A percentile compares a stretch with the other conserved stretches of the same genome.
Evolutionary conservation across 352 stramenopile species (phyloP).

Genomic region (Phytophthora tentaculata): DNA sequence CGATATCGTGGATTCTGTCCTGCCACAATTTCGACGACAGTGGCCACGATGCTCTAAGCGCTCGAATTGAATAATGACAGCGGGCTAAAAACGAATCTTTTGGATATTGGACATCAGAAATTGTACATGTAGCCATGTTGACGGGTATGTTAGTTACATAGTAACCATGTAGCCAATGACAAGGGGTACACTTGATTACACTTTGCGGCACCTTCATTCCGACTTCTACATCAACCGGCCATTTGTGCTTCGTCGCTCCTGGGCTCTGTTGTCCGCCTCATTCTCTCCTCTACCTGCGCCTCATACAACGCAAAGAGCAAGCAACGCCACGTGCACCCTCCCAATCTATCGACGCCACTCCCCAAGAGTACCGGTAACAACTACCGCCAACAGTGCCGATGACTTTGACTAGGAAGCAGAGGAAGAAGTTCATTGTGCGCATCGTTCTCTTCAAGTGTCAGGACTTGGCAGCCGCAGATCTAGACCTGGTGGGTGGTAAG

Average conservation of each 20-base stretch:
- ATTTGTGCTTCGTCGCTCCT: conserved; percentile 3
- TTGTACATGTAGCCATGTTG: neutral
- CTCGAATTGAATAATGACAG: too few relatives aligned
- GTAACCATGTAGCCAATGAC: too few relatives aligned
- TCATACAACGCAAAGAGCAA: neutral
- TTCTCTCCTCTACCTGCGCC: neutral
- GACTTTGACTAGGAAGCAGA: conserved; percentile 17
- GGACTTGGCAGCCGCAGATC: conserved; percentile 57
- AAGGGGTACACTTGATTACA: conserved; percentile 8
- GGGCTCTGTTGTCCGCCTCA: conserved; percentile 1
- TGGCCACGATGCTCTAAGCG: too few relatives aligned
- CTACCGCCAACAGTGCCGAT: conserved; percentile 4
- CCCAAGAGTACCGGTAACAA: too few relatives aligned
- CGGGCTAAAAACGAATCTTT: too few relatives aligned
- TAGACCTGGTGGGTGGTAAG: conserved; percentile 62
- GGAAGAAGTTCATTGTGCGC: conserved; percentile 53
- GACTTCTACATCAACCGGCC: conserved; percentile 31
- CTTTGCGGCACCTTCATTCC: conserved; percentile 26
- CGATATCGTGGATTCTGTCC: too few relatives aligned
- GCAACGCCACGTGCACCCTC: too few relatives aligned
- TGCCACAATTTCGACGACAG: too few relatives aligned
- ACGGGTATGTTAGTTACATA: neutral
- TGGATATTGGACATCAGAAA: too few relatives aligned
- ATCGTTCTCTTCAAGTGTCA: conserved; percentile 74
- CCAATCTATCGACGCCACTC: too few relatives aligned